Evolutionary conservation across 2,329 filamentous ascomycete genomes (phyloP).

Genomic region (Cadophora luteo-olivacea): DNA sequence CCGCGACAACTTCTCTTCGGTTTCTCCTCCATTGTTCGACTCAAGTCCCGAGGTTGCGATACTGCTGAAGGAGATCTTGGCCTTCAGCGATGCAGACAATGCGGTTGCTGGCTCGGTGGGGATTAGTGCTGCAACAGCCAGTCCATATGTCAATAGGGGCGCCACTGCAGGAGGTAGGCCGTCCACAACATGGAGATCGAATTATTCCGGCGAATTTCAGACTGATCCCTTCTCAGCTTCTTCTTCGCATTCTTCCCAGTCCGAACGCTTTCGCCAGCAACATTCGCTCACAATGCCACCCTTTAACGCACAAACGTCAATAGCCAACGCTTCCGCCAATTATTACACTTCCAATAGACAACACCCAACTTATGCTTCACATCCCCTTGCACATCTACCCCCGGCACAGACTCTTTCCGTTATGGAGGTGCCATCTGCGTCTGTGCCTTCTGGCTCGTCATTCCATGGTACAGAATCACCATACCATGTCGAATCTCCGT

Average conservation of each 20-base stretch:
- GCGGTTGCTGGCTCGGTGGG: background rate
- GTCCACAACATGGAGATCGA: background rate
- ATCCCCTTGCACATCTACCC: constrained; percentile 8
- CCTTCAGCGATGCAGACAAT: constrained; percentile 28
- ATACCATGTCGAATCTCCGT: constrained; percentile 32
- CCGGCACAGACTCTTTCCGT: background rate
- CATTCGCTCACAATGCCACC: background rate
- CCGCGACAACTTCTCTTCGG: constrained; percentile 16
- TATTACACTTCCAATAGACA: constrained; percentile 1
- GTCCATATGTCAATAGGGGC: constrained; percentile 2
- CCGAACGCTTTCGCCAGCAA: background rate
- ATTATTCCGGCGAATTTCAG: constrained; percentile 3
- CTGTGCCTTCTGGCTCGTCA: background rate
- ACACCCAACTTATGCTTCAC: background rate
- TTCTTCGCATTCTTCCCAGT: constrained; percentile 5
- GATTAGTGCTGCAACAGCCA: background rate
- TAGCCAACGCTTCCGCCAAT: constrained; percentile 6
- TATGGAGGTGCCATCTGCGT: background rate
- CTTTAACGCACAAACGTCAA: background rate
- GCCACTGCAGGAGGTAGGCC: background rate
- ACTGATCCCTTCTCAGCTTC: background rate
- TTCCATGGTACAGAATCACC: constrained; percentile 31
- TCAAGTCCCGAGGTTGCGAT: constrained; percentile 26
- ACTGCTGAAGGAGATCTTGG: constrained; percentile 27
- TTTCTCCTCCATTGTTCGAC: constrained; percentile 14